These are phyloP conservation scores for Fragaria iinumae DNA, from an alignment of 306 rosid genomes.

Conservation along the genomic window DNA sequence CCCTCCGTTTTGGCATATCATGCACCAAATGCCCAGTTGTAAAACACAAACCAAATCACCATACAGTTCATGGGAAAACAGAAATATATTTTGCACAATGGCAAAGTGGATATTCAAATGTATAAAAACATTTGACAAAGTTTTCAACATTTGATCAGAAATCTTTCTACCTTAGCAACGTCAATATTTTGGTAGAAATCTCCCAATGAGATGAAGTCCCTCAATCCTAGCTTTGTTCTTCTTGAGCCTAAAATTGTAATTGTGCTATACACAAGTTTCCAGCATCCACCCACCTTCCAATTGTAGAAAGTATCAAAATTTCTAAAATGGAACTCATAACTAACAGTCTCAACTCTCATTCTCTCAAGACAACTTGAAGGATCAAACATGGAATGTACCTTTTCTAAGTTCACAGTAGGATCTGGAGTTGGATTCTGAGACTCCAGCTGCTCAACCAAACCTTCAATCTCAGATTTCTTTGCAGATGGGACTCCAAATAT, in stretches of 20 bases:
- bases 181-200: conserved; percentile 72
- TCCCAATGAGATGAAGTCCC: conserved; percentile 80
- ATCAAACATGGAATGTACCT: conserved; percentile 33
- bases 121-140: neutral
- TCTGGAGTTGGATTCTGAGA: conserved; percentile 71
- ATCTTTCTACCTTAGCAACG: conserved; percentile 54
- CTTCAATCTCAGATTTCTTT: conserved; percentile 65
- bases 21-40: conserved; percentile 23
- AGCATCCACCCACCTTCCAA: conserved; percentile 62
- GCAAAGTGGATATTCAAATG: neutral
- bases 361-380: neutral
- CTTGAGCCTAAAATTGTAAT: conserved; percentile 77
- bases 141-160: neutral
- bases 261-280: conserved; percentile 83
- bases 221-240: conserved; percentile 80
- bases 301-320: neutral
- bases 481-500: conserved; percentile 76
- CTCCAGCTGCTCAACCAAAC: conserved; percentile 61
- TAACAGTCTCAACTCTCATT: neutral
- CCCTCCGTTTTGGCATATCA: conserved; percentile 52
- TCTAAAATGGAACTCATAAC: neutral
- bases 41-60: conserved; percentile 25
- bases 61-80: neutral
- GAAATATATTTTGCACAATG: neutral
- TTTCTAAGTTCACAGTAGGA: conserved; percentile 57